Conservation (phyloP, 495 filamentous ascomycete genomes). For the Penicillium crystallinum region DNA sequence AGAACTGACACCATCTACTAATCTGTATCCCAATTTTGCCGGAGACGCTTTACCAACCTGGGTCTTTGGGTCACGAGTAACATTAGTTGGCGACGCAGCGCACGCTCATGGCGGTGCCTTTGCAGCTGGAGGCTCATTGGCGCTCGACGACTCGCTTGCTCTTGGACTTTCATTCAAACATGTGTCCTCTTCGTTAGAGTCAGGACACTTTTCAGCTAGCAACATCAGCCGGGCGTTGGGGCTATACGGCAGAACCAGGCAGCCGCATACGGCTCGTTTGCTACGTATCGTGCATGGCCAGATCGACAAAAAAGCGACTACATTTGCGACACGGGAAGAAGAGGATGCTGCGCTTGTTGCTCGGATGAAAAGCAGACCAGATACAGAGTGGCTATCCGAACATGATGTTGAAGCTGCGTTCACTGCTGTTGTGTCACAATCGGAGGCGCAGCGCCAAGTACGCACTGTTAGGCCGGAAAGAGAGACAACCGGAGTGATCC, state of each 20-base stretch:
- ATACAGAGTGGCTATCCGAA: conserved; percentile 43
- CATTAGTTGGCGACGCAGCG: conserved; percentile 44
- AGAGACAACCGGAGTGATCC: neutral
- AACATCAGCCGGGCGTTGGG: conserved; percentile 27
- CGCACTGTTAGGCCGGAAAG: neutral
- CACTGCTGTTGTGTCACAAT: conserved; percentile 5
- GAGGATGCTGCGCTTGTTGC: conserved; percentile 36
- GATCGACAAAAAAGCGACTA: conserved; percentile 24
- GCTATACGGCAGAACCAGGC: conserved; percentile 37
- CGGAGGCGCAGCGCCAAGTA: neutral
- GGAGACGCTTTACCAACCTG: conserved; percentile 37
- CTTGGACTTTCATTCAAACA: conserved; percentile 25
- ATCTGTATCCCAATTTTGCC: conserved; percentile 41
- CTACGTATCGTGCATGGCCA: conserved; percentile 34
- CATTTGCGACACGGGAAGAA: conserved; percentile 16
- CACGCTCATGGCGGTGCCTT: conserved; percentile 48
- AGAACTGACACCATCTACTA: conserved; percentile 37
- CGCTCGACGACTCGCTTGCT: conserved; percentile 43
- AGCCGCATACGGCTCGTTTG: conserved; percentile 39
- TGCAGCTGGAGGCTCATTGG: conserved; percentile 48
- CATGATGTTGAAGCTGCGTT: conserved; percentile 44
- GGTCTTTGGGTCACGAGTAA: conserved; percentile 36
- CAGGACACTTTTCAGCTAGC: conserved; percentile 9
- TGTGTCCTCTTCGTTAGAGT: neutral
- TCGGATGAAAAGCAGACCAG: conserved; percentile 30